Evolutionary conservation across 176 grass and related monocot species (phyloP).

Genomic region (Saccharum officinarum): DNA sequence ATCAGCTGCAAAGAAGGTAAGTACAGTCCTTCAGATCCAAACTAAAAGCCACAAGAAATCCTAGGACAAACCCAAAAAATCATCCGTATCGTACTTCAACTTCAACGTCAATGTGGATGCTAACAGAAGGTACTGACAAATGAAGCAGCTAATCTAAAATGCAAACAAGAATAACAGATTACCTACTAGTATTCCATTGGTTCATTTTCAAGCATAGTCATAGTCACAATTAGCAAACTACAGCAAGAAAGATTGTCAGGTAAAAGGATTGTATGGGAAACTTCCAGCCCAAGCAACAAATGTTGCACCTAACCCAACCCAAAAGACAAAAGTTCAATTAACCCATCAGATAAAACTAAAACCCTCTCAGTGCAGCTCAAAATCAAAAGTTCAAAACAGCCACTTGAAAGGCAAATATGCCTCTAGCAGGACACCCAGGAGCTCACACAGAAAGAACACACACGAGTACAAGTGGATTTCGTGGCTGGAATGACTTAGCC

Average conservation of each 20-base stretch:
- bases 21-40: neutral
- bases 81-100: neutral
- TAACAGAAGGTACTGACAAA: neutral
- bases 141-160: neutral
- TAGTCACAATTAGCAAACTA: neutral
- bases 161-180: neutral
- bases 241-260: neutral
- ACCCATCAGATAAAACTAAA: neutral
- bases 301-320: neutral
- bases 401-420: neutral
- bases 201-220: neutral
- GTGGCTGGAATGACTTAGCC: neutral
- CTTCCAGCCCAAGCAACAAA: neutral
- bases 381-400: neutral
- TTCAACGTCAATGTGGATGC: neutral
- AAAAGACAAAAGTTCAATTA: neutral
- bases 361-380: neutral
- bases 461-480: neutral
- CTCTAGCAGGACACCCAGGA: neutral
- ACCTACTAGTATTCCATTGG: neutral
- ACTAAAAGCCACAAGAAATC: neutral
- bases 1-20: neutral
- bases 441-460: neutral
- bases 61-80: neutral
- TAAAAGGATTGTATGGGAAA: neutral